These are phyloP conservation scores for Oryza coarctata DNA, from an alignment of 176 grass and related monocot species.

Conservation along the genomic window DNA sequence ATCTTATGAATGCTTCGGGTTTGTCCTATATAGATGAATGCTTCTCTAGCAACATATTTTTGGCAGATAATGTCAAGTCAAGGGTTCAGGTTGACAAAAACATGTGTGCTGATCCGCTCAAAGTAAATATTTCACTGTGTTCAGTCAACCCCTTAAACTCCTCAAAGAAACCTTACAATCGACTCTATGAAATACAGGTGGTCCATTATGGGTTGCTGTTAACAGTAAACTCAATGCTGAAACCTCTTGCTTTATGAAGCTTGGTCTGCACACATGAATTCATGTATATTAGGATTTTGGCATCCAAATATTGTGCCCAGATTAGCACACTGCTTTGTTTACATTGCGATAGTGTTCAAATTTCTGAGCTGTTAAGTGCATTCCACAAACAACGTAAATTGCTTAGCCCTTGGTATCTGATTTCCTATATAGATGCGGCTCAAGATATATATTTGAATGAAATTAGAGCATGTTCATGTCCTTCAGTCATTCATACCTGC, in stretches of 20 bases:
- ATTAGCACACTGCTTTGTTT: neutral
- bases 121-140: too few relatives aligned
- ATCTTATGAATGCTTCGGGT: neutral
- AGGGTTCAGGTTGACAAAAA: too few relatives aligned
- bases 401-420: neutral
- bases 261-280: neutral
- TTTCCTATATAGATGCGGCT: neutral
- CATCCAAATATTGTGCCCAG: neutral
- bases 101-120: too few relatives aligned
- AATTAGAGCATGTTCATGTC: neutral
- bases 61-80: neutral
- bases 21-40: too few relatives aligned
- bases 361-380: neutral
- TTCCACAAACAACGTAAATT: neutral
- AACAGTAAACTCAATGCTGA: neutral
- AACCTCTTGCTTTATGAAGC: neutral
- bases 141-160: too few relatives aligned
- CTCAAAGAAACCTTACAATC: too few relatives aligned
- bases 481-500: slow-evolving; percentile 1
- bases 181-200: neutral
- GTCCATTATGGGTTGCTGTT: neutral
- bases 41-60: neutral
- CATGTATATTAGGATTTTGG: neutral
- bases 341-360: neutral
- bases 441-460: neutral